A percentile compares a stretch with the other conserved stretches of the same genome.
phyloP scores from a whole-genome alignment of 345 rosid species.

The Populus ilicifolia region DNA sequence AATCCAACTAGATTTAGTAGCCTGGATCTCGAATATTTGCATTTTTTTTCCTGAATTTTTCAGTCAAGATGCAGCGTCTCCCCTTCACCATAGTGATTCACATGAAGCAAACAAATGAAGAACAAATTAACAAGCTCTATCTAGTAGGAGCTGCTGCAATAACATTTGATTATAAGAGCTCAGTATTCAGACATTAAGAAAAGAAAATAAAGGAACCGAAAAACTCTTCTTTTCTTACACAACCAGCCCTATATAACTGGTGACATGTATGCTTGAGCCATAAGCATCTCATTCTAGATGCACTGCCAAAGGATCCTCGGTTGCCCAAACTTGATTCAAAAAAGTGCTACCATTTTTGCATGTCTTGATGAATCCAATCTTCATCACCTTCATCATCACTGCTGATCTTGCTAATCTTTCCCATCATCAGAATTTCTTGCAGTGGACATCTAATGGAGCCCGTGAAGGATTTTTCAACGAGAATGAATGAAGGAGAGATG shows the following conservation, averaged over 20 bases:
- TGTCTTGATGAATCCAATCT: not conserved
- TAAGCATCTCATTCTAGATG: conserved; percentile 3
- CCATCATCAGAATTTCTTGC: conserved; percentile 3
- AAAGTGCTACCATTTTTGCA: not conserved
- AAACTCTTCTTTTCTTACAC: not conserved
- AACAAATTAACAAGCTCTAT: not conserved
- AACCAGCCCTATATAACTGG: not conserved
- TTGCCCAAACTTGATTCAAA: conserved; percentile 35
- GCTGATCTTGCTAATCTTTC: not conserved
- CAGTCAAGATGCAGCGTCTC: too few species aligned
- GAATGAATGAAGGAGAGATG: conserved; percentile 3
- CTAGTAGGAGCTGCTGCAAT: not conserved
- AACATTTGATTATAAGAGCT: not conserved
- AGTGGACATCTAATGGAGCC: conserved; percentile 1
- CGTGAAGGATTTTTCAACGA: conserved; percentile 8
- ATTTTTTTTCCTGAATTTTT: too few species aligned
- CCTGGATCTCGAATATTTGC: too few species aligned
- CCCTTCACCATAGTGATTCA: too few species aligned
- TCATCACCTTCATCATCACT: conserved; percentile 18
- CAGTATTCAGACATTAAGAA: not conserved
- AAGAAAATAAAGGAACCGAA: not conserved
- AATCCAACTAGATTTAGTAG: too few species aligned
- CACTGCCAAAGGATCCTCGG: conserved; percentile 44
- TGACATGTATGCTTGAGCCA: not conserved
- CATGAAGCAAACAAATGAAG: too few species aligned